Base-by-base conservation (phyloP, 495 filamentous ascomycete species). In the Bryoglossum gracile region DNA sequence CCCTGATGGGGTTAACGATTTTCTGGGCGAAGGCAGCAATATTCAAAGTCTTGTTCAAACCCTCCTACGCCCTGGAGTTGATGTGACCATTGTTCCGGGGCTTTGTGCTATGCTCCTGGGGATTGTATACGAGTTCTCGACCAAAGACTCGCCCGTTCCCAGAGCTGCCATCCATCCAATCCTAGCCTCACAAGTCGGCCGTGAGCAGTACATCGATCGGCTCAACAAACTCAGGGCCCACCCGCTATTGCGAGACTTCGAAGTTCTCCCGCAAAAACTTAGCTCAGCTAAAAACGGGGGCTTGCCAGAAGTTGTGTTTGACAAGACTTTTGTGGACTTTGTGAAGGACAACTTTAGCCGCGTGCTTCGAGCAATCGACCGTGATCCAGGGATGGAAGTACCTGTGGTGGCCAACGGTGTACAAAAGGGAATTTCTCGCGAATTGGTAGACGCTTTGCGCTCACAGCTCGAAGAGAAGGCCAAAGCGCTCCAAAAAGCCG, bases 41-140 rank as follows among this genome's bases (percentile, higher is more conserved):
- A 75, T 96, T 11, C 87, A 95, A 59, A 86, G 80, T 18, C 76
- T 98, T 10, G 75, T 94, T 21, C 62, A 64, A 17, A 79, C 83
- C 30, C 78, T 82, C 25, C 77, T 82, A 24, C 76, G 79, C 43
- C 79, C 78, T 46, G 66, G 70, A 26, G 66, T 62, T 17, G 75
- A 77, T 13, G 73, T 75, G 32, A 67, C 71, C n/a, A 68, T 95
- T 36, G 72, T 88, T 17, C 83, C 86, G 53, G 92, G 92, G 1
- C 71, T 99, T 16, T 89, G 82, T 62, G 84, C 88, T 10, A 78
- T 87, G 54, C 68, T 97, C 3, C 70, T 95, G 3, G 94, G 90
- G 26, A 85, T 94, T 25, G 70, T 95, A 19, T 99, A 97, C 60
- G 92, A 99, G 59, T 99, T 97, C 56, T 96, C 90, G 16, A 95